Base-by-base conservation (phyloP, 306 rosid species). In the Dalbergia oliveri region DNA sequence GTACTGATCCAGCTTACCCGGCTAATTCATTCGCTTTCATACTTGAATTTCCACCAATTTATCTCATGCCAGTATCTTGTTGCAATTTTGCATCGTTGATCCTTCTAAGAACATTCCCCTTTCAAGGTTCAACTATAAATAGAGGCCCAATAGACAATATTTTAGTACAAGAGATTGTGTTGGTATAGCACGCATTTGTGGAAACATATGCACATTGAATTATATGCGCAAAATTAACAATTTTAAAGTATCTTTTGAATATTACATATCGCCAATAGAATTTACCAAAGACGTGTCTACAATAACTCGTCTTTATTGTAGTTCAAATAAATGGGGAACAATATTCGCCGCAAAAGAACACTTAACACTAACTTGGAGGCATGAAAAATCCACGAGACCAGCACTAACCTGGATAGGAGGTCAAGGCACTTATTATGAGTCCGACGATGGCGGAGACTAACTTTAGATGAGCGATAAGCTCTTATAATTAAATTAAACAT, bases 401-500 rank as follows among this genome's bases (percentile, higher is more conserved):
- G 53, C 54, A 56, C 44, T 44, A 44, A 44, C 51, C n/a, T 31
- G 61, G 31, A 64, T 18, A 12, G 18, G 58, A 47, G 35, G 18
- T 64, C 26, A 54, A 31, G 26, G 35, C 57, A 72, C 47, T 15
- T 41, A 56, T 18, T 35, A 2, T 18, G 65, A 9, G 9, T 13
- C 45, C 33, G 11, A 74, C 12, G n/a, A 69, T 12, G 37, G 9
- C 18, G 5, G 11, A 9, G 31, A 11, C 18, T 18, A 49, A 19
- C 76, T 76, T 69, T 5, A 35, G 77, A 74, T 35, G 34, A 63
- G 49, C 41, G 12, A 43, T 14, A n/a, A 15, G 31, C 23, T 37
- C 60, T 12, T 4, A 33, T 49, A 64, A 59, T 10, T 33, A 61
- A 66, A 49, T 19, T 21, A 53, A 77, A 80, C 45, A 47, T 23